Evolutionary conservation across 768 basidiomycete genomes (phyloP).

Genomic region (Mycena metata): DNA sequence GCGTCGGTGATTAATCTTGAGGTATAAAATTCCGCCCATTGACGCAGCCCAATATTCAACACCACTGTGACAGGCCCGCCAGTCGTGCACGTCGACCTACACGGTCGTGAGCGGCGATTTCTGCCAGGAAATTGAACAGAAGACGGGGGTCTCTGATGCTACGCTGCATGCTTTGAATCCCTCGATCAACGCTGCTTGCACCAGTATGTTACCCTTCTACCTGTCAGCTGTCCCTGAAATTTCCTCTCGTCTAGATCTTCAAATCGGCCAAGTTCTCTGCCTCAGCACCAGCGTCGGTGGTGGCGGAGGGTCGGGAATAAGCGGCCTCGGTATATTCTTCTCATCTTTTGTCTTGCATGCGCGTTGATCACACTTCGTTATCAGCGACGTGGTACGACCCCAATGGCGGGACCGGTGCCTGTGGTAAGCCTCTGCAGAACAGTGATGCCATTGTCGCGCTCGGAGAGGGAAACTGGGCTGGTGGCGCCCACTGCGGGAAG

Average conservation of each 20-base stretch:
- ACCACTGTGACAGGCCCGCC: constrained; percentile 23
- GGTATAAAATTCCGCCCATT: constrained; percentile 10
- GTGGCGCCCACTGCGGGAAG: constrained; percentile 29
- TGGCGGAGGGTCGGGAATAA: constrained; percentile 8
- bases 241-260: constrained; percentile 20
- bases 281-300: constrained; percentile 4
- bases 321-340: constrained; percentile 19
- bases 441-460: constrained; percentile 26
- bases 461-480: constrained; percentile 23
- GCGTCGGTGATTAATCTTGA: constrained; percentile 20
- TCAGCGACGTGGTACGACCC: constrained; percentile 31
- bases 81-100: constrained; percentile 19
- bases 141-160: constrained; percentile 21
- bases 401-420: constrained; percentile 21
- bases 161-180: constrained; percentile 28
- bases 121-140: constrained; percentile 24
- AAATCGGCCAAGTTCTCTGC: constrained; percentile 27
- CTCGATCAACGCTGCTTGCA: constrained; percentile 30
- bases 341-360: neutral
- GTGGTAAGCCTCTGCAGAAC: constrained; percentile 21
- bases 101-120: constrained; percentile 32
- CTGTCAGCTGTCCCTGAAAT: neutral
- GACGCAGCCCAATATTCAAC: neutral
- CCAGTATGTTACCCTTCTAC: constrained; percentile 23
- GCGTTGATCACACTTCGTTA: neutral